Evolutionary conservation across 768 basidiomycete genomes (phyloP), one percentile per base, ranked within the genome.

Genomic region (Lactarius psammicola): DNA sequence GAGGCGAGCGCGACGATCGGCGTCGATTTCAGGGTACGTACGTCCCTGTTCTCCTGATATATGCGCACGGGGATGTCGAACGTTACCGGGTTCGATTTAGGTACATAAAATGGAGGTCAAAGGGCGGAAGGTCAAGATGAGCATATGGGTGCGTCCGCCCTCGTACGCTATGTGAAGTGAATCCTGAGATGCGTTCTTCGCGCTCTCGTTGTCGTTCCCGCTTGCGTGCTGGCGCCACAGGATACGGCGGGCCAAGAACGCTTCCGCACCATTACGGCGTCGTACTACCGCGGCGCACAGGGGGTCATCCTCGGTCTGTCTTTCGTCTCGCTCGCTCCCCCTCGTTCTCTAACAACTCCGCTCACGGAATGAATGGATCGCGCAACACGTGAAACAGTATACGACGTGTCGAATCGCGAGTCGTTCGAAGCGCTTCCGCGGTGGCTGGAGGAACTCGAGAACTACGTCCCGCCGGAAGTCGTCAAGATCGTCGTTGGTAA

Each of bases 181-280:
- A n/a, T n/a, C n/a, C n/a, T n/a, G n/a, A n/a, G n/a, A n/a, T n/a
- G n/a, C n/a, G n/a, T n/a, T n/a, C n/a, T 36, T 36, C 36, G 15
- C 36, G 36, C 36, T 15, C 36, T 34, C 34, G 34, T 13, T 42
- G 17, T 15, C 38, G 36, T 13, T 38, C 40, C 40, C 40, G 40
- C 40, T 42, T 20, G 40, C 40, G 18, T 44, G 10, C 4, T 4
- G 42, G 7, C 13, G 30, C 17, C 7, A n/a, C 71, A 95, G 94
- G 94, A 97, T 71, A 96, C 94, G 0, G 94, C 95, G 58, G 96
- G 97, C 0, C 96, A 98, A 76, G 97, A 99, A 77, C 87, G 96
- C 6, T 99, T 98, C 74, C 83, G 94, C 55, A 97, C 95, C 3
- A 89, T 99, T 70, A 98, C 97, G 5, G 90, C 90, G 2, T 93